These are phyloP conservation scores for Amylocarpus encephaloides DNA, from an alignment of 2,329 filamentous ascomycete genomes.

Conservation along the genomic window DNA sequence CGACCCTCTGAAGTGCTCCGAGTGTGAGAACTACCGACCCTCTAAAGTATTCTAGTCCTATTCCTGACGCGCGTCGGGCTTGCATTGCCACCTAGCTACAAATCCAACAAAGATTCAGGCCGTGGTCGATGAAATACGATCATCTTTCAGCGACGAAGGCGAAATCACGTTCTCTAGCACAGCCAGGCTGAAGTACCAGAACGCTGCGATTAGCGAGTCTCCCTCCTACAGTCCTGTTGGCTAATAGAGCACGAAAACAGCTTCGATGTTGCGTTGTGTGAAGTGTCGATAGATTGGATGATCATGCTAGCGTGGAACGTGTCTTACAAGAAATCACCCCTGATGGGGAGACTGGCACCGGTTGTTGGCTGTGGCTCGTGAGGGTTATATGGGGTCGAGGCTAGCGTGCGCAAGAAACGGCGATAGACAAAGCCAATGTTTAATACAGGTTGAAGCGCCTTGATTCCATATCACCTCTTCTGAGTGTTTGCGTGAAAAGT, in stretches of 20 bases:
- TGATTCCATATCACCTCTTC: too few species aligned
- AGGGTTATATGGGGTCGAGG: background rate
- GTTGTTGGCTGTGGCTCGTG: background rate
- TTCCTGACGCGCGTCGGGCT: background rate
- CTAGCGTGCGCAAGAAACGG: too few species aligned
- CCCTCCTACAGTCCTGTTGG: background rate
- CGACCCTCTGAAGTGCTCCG: slow-evolving; percentile 2
- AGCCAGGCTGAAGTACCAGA: slow-evolving; percentile 6
- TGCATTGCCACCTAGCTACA: background rate
- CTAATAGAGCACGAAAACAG: background rate
- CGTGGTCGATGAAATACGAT: slow-evolving; percentile 5
- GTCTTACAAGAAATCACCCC: background rate
- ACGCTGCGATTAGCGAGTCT: slow-evolving; percentile 8
- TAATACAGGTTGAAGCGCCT: too few species aligned
- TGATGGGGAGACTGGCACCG: background rate
- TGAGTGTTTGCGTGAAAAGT: too few species aligned
- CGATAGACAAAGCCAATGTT: too few species aligned
- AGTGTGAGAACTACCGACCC: slow-evolving; percentile 7
- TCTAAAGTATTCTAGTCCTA: background rate
- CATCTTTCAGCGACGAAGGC: slow-evolving; percentile 2
- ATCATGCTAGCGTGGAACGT: background rate
- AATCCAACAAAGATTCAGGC: slow-evolving; percentile 4
- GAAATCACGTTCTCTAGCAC: slow-evolving; percentile 6
- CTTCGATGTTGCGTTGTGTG: background rate
- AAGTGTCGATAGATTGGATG: background rate